Base-by-base conservation (phyloP, 495 filamentous ascomycete species). In the Penicillium malachiteum region DNA sequence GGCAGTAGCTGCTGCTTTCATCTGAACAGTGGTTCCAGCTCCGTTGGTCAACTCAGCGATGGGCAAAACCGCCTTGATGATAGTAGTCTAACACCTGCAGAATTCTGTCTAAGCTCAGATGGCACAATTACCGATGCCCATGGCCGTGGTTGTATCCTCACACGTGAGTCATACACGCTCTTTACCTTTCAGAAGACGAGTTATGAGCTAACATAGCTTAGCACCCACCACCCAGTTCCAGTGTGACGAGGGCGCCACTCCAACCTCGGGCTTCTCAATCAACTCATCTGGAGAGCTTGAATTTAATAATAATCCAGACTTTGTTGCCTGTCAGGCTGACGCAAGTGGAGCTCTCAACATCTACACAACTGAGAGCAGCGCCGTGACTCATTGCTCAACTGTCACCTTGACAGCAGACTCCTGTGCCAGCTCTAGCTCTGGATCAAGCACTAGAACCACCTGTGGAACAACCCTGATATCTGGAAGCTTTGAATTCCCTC, bases 211-310 rank as follows among this genome's bases (percentile, higher is more conserved):
- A 54, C 30, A 58, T 45, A 56, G 17, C 57, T 13, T 50, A 82
- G 78, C 78, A 5, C 74, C 78, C 1, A 84, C 81, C 4, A 79
- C 79, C 13, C 83, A 89, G 57, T 81, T 82, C 43, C 86, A 89
- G 64, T 90, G 87, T 64, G 85, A 88, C 52, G 55, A 67, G 17
- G 83, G 81, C 54, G 75, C 72, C 16, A 54, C 48, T 3, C 71
- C 76, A 11, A 70, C 69, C 41, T 33, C 68, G 4, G 78, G 78
- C 32, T 85, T 83, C 66, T 68, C 71, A 9, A 70, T 85, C 52
- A 70, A 61, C 52, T 78, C 75, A 18, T 66, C 79, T 41, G 81
- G 79, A 13, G 58, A 72, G 44, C 53, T 84, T 38, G 71, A 70
- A 13, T 79, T 62, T 41, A 62, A 75, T n/a, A 77, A 75, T 17